phyloP scores from a whole-genome alignment of 2,329 filamentous ascomycete genomes.

The Talaromyces sp. region DNA sequence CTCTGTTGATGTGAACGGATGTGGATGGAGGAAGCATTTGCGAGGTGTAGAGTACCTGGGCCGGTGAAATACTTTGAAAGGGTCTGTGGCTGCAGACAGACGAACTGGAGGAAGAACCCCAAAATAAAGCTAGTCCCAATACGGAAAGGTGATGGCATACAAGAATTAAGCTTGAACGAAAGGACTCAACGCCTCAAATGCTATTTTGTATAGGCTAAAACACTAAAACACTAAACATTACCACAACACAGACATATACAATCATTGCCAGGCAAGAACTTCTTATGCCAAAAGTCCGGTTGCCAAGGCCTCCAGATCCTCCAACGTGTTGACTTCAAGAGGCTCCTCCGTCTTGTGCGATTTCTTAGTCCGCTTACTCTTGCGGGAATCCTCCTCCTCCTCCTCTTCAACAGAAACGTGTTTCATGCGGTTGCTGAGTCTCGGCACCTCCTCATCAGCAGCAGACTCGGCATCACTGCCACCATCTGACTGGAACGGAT shows the following conservation, averaged over 20 bases:
- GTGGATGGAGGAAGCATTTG: neutral
- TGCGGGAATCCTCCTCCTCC: constrained; percentile 21
- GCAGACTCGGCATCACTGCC: constrained; percentile 19
- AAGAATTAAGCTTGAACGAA: neutral
- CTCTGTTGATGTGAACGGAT: neutral
- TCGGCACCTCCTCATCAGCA: constrained; percentile 19
- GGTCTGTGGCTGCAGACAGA: neutral
- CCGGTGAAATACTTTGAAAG: neutral
- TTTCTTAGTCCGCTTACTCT: constrained; percentile 27
- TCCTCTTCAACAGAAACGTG: constrained; percentile 32
- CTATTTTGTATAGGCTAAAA: neutral
- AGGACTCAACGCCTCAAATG: constrained; percentile 2
- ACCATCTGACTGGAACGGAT: constrained; percentile 18
- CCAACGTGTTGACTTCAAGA: constrained; percentile 42
- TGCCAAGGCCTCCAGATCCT: constrained; percentile 47
- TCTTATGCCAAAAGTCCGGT: constrained; percentile 37
- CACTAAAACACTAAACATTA: neutral
- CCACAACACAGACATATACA: neutral
- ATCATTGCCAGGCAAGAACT: neutral
- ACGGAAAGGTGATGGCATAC: neutral
- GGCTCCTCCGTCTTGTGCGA: constrained; percentile 22
- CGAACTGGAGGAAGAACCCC: neutral
- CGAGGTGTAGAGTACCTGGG: neutral
- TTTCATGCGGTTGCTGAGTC: constrained; percentile 39
- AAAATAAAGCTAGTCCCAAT: neutral